Conservation (phyloP, 306 rosid genomes). For the Vachellia collinsii region DNA sequence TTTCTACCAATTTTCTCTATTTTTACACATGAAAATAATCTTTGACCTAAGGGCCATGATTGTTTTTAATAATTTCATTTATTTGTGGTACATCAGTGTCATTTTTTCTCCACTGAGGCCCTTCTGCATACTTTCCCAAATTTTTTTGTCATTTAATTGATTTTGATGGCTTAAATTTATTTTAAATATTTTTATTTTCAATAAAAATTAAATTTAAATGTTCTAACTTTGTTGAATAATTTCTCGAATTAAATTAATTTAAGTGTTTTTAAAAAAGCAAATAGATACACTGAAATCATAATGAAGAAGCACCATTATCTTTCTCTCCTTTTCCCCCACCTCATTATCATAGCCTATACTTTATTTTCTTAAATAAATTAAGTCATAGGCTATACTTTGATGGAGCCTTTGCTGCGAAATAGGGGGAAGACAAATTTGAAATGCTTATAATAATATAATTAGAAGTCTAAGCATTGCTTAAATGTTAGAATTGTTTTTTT, state of each 20-base stretch:
- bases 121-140: neutral
- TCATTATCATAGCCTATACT: neutral
- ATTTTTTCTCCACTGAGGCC: no score
- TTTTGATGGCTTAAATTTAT: neutral
- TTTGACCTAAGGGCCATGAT: neutral
- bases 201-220: neutral
- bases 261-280: neutral
- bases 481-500: no score
- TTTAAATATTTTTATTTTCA: neutral
- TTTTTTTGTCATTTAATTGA: neutral
- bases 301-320: neutral
- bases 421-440: neutral
- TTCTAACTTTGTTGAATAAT: neutral
- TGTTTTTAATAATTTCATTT: neutral
- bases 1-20: neutral
- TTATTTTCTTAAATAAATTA: neutral
- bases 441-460: neutral
- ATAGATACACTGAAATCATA: slow-evolving; percentile 5
- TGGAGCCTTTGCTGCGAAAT: neutral
- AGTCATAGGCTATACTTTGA: slow-evolving; percentile 1
- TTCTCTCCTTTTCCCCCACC: slow-evolving; percentile 15
- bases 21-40: neutral
- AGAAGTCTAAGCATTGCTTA: neutral
- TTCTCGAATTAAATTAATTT: neutral
- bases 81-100: neutral